These are phyloP conservation scores for Alternaria gaisen DNA, from an alignment of 2,329 filamentous ascomycete genomes.

Conservation along the genomic window DNA sequence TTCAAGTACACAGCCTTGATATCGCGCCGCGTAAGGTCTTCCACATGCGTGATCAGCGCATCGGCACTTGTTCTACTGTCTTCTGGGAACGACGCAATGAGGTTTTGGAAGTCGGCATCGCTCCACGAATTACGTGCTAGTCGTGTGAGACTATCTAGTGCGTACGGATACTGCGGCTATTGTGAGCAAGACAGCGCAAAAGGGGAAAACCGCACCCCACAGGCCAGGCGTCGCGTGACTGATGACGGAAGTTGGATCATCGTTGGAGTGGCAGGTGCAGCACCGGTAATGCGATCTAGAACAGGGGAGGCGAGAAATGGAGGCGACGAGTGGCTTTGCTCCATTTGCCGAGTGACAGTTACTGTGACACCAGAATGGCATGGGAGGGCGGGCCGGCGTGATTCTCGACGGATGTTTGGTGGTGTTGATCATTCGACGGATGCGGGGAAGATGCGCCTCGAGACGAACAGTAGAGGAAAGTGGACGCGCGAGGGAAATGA, in stretches of 20 bases:
- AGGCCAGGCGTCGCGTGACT: slow-evolving; percentile 40
- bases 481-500: slow-evolving; percentile 12
- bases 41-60: slow-evolving; percentile 71
- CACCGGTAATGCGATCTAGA: slow-evolving; percentile 20
- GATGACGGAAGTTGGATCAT: slow-evolving; percentile 29
- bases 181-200: slow-evolving; percentile 36
- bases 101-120: slow-evolving; percentile 68
- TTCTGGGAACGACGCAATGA: slow-evolving; percentile 75
- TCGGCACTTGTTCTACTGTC: slow-evolving; percentile 67
- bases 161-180: slow-evolving; percentile 76
- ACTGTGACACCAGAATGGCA: slow-evolving; percentile 19
- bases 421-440: slow-evolving; percentile 37
- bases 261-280: slow-evolving; percentile 26
- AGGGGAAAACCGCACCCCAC: slow-evolving; percentile 25
- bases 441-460: slow-evolving; percentile 44
- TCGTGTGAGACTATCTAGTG: slow-evolving; percentile 70
- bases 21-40: slow-evolving; percentile 74
- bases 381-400: slow-evolving; percentile 34
- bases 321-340: slow-evolving; percentile 39
- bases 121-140: slow-evolving; percentile 74
- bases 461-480: slow-evolving; percentile 22
- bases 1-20: slow-evolving; percentile 82
- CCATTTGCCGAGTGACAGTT: slow-evolving; percentile 20
- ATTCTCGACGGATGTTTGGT: slow-evolving; percentile 33
- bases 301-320: slow-evolving; percentile 5